Evolutionary conservation across 1,139 yeast genomes (phyloP).

Genomic region (Debaryomycetaceae sp.): DNA sequence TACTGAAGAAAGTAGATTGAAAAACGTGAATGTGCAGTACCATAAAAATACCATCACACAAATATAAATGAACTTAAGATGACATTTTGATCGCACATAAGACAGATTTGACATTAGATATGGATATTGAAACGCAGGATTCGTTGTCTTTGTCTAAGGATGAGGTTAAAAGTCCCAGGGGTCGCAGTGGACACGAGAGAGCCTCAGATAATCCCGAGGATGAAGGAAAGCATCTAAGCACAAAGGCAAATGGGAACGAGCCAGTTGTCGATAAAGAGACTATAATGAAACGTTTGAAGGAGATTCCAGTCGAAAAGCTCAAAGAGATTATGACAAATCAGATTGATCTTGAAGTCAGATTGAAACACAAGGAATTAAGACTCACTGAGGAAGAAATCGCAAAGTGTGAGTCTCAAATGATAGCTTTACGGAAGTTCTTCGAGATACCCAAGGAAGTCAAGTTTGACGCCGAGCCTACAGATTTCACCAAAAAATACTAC

Average conservation of each 20-base stretch:
- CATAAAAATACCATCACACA: not conserved
- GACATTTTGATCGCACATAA: not conserved
- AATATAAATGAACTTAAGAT: not conserved
- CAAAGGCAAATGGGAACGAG: not conserved
- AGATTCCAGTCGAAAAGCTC: constrained; percentile 36
- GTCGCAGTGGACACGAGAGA: not conserved
- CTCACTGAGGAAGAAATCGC: constrained; percentile 60
- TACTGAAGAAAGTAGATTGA: too few relatives aligned
- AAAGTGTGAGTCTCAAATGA: constrained; percentile 60
- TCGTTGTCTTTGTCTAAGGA: not conserved
- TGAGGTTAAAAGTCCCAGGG: not conserved
- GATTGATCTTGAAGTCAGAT: constrained; percentile 65
- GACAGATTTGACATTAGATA: not conserved
- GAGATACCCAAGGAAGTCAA: constrained; percentile 40
- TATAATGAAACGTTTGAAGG: constrained; percentile 23
- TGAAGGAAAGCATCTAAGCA: not conserved
- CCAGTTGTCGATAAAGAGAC: constrained; percentile 9
- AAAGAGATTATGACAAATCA: constrained; percentile 45
- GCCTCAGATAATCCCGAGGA: not conserved
- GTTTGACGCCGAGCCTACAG: constrained; percentile 44
- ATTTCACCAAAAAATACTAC: constrained; percentile 48
- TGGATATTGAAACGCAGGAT: not conserved
- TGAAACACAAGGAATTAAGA: constrained; percentile 65
- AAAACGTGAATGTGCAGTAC: not conserved
- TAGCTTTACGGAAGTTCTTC: constrained; percentile 51